phyloP scores from a whole-genome alignment of 2,329 filamentous ascomycete species.

The Sporothrix curviconia region DNA sequence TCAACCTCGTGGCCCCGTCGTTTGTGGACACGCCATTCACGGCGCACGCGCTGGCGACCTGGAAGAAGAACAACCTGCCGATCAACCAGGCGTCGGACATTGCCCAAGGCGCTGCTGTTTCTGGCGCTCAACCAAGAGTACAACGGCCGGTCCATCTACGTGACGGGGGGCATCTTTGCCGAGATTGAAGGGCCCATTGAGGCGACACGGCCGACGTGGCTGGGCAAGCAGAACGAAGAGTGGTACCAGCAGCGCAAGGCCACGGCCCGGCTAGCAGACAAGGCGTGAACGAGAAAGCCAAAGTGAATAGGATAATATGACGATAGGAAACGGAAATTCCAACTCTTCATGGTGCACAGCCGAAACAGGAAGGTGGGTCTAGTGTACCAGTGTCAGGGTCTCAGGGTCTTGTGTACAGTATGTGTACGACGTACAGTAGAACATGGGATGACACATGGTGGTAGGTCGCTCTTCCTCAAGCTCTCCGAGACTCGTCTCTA shows the following conservation, averaged over 20 bases:
- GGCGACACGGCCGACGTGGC: slow-evolving; percentile 22
- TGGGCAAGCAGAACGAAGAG: slow-evolving; percentile 23
- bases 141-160: slow-evolving; percentile 23
- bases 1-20: slow-evolving; percentile 27
- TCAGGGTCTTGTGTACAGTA: too few species aligned
- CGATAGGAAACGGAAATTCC: too few species aligned
- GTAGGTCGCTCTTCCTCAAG: too few species aligned
- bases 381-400: too few species aligned
- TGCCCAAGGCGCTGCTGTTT: slow-evolving; percentile 33
- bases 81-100: slow-evolving; percentile 36
- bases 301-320: not conserved
- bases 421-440: too few species aligned
- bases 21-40: slow-evolving; percentile 28
- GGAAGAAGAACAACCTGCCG: slow-evolving; percentile 34
- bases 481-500: too few species aligned
- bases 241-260: slow-evolving; percentile 4
- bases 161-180: slow-evolving; percentile 21
- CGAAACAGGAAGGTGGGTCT: too few species aligned
- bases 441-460: not conserved
- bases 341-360: too few species aligned
- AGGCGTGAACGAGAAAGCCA: not conserved
- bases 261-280: slow-evolving; percentile 5
- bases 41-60: slow-evolving; percentile 28
- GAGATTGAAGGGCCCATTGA: slow-evolving; percentile 25
- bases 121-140: slow-evolving; percentile 24